A percentile compares a stretch with the other conserved stretches of the same genome.
Conservation (phyloP, 352 stramenopile genomes). For the Elongisporangium undulatum region DNA sequence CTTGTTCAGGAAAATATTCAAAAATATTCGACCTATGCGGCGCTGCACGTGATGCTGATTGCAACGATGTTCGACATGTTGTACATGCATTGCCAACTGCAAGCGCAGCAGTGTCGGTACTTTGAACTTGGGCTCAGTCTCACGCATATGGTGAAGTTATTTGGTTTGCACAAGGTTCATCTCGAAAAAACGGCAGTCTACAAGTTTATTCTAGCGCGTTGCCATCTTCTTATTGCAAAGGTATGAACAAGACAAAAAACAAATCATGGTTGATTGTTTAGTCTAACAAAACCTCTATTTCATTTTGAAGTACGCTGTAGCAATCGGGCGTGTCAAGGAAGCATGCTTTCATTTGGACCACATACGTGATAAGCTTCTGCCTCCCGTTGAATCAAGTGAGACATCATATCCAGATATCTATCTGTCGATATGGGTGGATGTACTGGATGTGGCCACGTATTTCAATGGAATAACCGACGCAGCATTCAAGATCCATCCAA, state of each 20-base stretch:
- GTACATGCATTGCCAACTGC: constrained; percentile 51
- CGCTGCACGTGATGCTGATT: constrained; percentile 44
- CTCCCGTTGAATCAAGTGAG: constrained; percentile 15
- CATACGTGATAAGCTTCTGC: constrained; percentile 45
- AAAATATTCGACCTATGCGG: constrained; percentile 22
- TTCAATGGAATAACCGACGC: constrained; percentile 30
- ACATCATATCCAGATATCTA: constrained; percentile 44
- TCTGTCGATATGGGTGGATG: constrained; percentile 48
- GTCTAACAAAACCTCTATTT: background rate
- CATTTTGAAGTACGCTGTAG: constrained; percentile 42
- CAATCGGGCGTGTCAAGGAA: constrained; percentile 48
- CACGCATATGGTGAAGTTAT: constrained; percentile 54
- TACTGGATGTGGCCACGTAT: constrained; percentile 45
- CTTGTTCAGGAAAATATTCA: constrained; percentile 45
- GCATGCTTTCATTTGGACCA: constrained; percentile 50
- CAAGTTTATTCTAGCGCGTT: constrained; percentile 44
- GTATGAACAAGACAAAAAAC: constrained; percentile 18
- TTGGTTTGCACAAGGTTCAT: constrained; percentile 34
- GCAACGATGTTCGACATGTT: constrained; percentile 69
- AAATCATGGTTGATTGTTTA: background rate
- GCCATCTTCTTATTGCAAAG: constrained; percentile 64
- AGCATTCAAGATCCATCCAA: constrained; percentile 7
- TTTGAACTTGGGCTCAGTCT: constrained; percentile 60
- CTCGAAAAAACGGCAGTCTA: constrained; percentile 45
- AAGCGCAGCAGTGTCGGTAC: constrained; percentile 55